Evolutionary conservation across 1,139 yeast genomes (phyloP).

Genomic region (Yamadazyma atlantica): DNA sequence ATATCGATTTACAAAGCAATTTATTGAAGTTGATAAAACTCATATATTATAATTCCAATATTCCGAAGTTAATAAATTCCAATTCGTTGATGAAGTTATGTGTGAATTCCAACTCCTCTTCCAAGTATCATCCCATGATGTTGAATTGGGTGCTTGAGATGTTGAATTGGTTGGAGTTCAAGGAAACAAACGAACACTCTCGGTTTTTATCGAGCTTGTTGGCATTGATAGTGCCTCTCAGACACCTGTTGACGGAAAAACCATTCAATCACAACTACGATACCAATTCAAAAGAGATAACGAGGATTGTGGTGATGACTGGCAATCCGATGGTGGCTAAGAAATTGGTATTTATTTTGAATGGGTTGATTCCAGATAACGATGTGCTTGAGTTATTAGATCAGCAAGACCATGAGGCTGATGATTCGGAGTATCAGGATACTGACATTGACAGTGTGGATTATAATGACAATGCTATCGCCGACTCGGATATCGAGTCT

Average conservation of each 20-base stretch:
- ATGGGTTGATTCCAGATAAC: slow-evolving; percentile 44
- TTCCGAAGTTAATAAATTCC: slow-evolving; percentile 46
- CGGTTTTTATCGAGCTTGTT: slow-evolving; percentile 47
- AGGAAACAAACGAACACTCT: slow-evolving; percentile 43
- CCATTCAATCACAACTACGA: slow-evolving; percentile 26
- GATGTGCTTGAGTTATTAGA: slow-evolving; percentile 12
- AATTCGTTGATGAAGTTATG: slow-evolving; percentile 31
- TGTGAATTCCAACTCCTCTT: slow-evolving; percentile 6
- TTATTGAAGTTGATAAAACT: slow-evolving; percentile 37
- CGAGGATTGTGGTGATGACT: slow-evolving; percentile 57
- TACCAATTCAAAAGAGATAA: slow-evolving; percentile 26
- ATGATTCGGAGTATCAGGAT: neutral
- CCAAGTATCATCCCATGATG: slow-evolving; percentile 24
- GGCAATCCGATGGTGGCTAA: slow-evolving; percentile 64
- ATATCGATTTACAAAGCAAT: slow-evolving; percentile 38
- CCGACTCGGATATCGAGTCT: slow-evolving; percentile 4
- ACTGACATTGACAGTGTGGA: neutral
- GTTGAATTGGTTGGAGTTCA: slow-evolving; percentile 60
- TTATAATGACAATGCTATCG: slow-evolving; percentile 3
- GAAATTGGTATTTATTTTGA: slow-evolving; percentile 53
- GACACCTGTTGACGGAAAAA: slow-evolving; percentile 32
- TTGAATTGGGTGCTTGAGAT: slow-evolving; percentile 59
- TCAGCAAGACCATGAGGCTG: neutral
- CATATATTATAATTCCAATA: slow-evolving; percentile 40
- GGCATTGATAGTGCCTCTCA: slow-evolving; percentile 41